Evolutionary conservation across 225 moss, liverwort and hornwort species (phyloP).

Genomic region (Marchantia paleacea): DNA sequence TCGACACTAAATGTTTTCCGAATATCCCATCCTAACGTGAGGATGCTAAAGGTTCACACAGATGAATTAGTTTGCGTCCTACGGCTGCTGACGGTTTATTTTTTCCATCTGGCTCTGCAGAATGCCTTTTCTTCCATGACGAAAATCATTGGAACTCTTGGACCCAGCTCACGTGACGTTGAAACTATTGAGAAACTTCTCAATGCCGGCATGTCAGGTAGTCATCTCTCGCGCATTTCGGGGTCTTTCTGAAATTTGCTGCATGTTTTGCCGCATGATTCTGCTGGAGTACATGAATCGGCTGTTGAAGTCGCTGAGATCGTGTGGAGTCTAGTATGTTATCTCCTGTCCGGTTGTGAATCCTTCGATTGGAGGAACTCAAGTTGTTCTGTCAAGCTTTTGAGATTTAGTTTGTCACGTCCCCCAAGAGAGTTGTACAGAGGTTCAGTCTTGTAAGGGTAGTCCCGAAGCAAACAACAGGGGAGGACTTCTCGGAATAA

Average conservation of each 20-base stretch:
- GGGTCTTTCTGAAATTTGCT: not conserved
- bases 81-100: not conserved
- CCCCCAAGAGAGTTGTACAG: no score
- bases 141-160: constrained; percentile 89
- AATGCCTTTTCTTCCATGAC: constrained; percentile 70
- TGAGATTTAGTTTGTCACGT: no score
- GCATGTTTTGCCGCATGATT: no score
- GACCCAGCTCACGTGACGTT: constrained; percentile 82
- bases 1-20: not conserved
- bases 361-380: no score
- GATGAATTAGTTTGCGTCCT: not conserved
- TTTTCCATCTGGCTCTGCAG: constrained; percentile 9
- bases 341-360: no score
- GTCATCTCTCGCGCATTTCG: not conserved
- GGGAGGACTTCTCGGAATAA: no score
- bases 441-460: no score
- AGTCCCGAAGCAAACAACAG: no score
- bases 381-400: no score
- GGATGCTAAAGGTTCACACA: not conserved
- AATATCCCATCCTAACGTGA: not conserved
- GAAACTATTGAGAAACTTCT: constrained; percentile 77
- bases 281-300: no score
- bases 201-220: constrained; percentile 79
- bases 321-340: no score
- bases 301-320: no score